Evolutionary conservation across 176 grass and related monocot species (phyloP).

Genomic region (Hordeum vulgare): MorexV3_pseudomolecules_assembly NC_058519.1:468889305-468889804

Average conservation of each 20-base stretch:
- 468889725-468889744: too few relatives aligned
- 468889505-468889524: background rate
- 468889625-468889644: background rate
- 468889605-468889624: background rate
- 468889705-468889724: too few relatives aligned
- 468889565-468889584: background rate
- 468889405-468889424: background rate
- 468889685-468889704: too few relatives aligned
- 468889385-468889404: background rate
- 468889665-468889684: too few relatives aligned
- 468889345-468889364: background rate
- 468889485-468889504: background rate
- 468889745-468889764: too few relatives aligned
- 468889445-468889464: background rate
- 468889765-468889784: too few relatives aligned
- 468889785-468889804: too few relatives aligned
- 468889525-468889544: background rate
- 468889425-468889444: background rate
- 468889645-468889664: background rate
- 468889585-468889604: background rate
- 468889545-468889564: background rate
- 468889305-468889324: background rate
- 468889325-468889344: background rate
- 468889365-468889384: background rate
- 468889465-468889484: background rate